These are phyloP conservation scores for Eucalyptus erythrocorys DNA, from an alignment of 345 rosid genomes.

Conservation along the genomic window DNA sequence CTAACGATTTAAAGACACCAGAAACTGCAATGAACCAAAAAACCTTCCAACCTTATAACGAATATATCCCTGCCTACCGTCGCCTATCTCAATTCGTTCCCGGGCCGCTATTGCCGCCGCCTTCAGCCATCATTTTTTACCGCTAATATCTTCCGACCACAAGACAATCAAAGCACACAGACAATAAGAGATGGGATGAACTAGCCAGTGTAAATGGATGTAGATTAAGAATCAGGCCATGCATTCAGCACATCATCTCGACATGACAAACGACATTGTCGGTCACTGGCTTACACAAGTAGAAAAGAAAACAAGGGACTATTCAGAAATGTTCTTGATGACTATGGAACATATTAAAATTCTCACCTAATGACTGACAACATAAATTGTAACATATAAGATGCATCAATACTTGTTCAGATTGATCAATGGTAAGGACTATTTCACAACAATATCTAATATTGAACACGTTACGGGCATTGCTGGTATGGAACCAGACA, in stretches of 20 bases:
- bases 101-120: too few species aligned
- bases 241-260: not conserved
- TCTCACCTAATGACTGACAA: not conserved
- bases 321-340: not conserved
- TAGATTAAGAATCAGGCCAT: not conserved
- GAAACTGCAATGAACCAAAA: not conserved
- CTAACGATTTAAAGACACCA: not conserved
- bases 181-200: not conserved
- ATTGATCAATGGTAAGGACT: not conserved
- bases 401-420: not conserved
- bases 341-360: not conserved
- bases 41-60: not conserved
- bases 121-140: too few species aligned
- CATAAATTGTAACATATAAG: not conserved
- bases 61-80: too few species aligned
- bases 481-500: not conserved
- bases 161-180: not conserved
- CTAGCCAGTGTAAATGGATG: not conserved
- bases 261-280: rapidly evolving
- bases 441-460: not conserved
- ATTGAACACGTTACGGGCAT: not conserved
- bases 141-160: too few species aligned
- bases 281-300: not conserved
- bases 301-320: not conserved
- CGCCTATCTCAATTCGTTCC: too few species aligned